Evolutionary conservation across 75 land plant species (phyloP).

Genomic region (Larix kaempferi): DNA sequence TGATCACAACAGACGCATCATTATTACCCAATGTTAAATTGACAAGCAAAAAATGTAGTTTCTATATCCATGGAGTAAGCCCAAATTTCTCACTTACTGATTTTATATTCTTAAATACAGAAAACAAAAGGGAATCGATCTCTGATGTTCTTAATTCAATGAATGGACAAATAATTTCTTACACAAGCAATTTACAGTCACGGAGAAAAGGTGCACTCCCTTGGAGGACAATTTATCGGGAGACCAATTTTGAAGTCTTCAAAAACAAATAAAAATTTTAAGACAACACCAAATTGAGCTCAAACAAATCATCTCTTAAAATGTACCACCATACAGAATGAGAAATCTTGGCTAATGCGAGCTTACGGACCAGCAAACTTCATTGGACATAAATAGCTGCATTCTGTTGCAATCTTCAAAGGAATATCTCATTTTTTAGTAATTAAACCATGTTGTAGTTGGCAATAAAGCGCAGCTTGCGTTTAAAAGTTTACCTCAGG

Average conservation of each 20-base stretch:
- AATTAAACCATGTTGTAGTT: not conserved
- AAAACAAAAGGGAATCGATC: slow-evolving; percentile 12
- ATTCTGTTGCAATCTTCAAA: not conserved
- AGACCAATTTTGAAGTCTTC: not conserved
- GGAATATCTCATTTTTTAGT: not conserved
- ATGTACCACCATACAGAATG: not conserved
- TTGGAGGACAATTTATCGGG: not conserved
- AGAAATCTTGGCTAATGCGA: too few species aligned
- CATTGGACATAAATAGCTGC: not conserved
- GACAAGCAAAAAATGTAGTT: not conserved
- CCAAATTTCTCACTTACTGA: not conserved
- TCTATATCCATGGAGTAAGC: not conserved
- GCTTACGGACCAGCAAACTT: not conserved
- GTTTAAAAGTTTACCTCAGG: slow-evolving; percentile 1
- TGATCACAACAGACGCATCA: not conserved
- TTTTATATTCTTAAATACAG: not conserved
- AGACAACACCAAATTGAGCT: not conserved
- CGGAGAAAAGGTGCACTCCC: not conserved
- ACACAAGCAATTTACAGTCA: not conserved
- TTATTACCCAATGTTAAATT: not conserved
- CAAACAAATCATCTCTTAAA: not conserved
- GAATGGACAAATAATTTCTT: too few species aligned
- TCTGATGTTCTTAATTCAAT: not conserved
- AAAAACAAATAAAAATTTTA: not conserved
- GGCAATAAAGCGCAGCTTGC: not conserved